Conservation (phyloP, 352 stramenopile species). For the Discostella stelligera region DNA sequence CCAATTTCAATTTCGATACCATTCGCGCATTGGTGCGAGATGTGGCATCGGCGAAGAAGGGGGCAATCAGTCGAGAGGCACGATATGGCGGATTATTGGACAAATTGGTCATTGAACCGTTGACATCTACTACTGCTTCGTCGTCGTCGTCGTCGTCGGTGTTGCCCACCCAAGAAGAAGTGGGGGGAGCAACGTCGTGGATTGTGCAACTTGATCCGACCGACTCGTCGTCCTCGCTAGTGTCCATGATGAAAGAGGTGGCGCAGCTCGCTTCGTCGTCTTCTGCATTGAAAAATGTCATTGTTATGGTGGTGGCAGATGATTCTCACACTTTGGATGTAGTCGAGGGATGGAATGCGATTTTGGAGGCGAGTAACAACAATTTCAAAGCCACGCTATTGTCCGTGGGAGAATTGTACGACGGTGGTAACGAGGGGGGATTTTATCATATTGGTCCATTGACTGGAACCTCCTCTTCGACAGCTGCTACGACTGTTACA, state of each 20-base stretch:
- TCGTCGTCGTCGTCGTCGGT: neutral
- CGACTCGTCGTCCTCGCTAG: slow-evolving; percentile 1
- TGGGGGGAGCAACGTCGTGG: slow-evolving; percentile 61
- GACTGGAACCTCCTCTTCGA: neutral
- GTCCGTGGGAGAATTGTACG: slow-evolving; percentile 57
- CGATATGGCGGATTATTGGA: slow-evolving; percentile 70
- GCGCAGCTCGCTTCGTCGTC: slow-evolving; percentile 29
- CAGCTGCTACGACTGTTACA: slow-evolving; percentile 12
- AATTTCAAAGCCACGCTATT: slow-evolving; percentile 59
- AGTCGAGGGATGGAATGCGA: slow-evolving; percentile 25
- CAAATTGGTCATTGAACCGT: slow-evolving; percentile 68
- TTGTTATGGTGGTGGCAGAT: slow-evolving; percentile 46
- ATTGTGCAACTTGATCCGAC: slow-evolving; percentile 37
- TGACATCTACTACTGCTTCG: neutral
- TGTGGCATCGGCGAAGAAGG: slow-evolving; percentile 62
- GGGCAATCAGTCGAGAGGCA: slow-evolving; percentile 53
- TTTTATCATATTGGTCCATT: slow-evolving; percentile 47
- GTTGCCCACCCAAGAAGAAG: slow-evolving; percentile 44
- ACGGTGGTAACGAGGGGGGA: slow-evolving; percentile 46
- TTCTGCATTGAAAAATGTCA: slow-evolving; percentile 49
- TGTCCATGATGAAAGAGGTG: slow-evolving; percentile 36
- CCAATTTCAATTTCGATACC: slow-evolving; percentile 60
- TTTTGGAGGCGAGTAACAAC: slow-evolving; percentile 37
- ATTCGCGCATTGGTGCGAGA: slow-evolving; percentile 64
- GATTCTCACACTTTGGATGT: slow-evolving; percentile 5